These are phyloP conservation scores for Monosporascus cannonballus DNA, from an alignment of 2,329 filamentous ascomycete genomes.

Conservation along the genomic window DNA sequence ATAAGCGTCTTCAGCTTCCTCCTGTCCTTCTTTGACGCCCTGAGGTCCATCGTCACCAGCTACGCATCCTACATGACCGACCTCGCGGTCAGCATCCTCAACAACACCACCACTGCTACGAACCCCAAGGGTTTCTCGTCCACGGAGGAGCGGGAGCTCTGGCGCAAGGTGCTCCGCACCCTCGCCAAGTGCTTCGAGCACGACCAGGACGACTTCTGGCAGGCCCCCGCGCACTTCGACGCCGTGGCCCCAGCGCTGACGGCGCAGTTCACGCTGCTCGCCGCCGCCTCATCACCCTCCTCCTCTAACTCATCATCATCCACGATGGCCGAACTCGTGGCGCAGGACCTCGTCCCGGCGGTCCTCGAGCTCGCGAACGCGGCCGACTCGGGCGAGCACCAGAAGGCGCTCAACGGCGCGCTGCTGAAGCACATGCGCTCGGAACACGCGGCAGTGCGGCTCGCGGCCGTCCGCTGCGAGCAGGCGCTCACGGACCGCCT, in stretches of 20 bases:
- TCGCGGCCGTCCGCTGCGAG: slow-evolving; percentile 79
- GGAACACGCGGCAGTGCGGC: slow-evolving; percentile 62
- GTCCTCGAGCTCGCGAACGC: slow-evolving; percentile 75
- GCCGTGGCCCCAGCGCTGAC: slow-evolving; percentile 65
- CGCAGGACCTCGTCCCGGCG: slow-evolving; percentile 59
- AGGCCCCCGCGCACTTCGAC: slow-evolving; percentile 79
- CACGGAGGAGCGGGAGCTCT: slow-evolving; percentile 53
- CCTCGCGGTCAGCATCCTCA: slow-evolving; percentile 60
- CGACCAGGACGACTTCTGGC: slow-evolving; percentile 95
- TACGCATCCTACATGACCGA: slow-evolving; percentile 85
- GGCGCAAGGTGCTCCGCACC: slow-evolving; percentile 63
- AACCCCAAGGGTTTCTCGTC: slow-evolving; percentile 30
- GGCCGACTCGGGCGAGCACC: slow-evolving; percentile 79
- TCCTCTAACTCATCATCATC: neutral
- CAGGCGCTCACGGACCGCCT: slow-evolving; percentile 72
- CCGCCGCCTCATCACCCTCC: slow-evolving; percentile 23
- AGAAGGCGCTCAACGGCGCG: slow-evolving; percentile 77
- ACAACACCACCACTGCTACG: slow-evolving; percentile 47
- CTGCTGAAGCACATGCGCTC: slow-evolving; percentile 75
- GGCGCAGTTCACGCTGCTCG: slow-evolving; percentile 53
- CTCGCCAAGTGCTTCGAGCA: slow-evolving; percentile 74
- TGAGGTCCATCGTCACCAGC: slow-evolving; percentile 90
- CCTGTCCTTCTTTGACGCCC: slow-evolving; percentile 69
- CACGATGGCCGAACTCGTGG: slow-evolving; percentile 15
- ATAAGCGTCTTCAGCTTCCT: slow-evolving; percentile 80